Evolutionary conservation across 2,329 filamentous ascomycete species (phyloP).

Genomic region (Pseudogymnoascus sp.): DNA sequence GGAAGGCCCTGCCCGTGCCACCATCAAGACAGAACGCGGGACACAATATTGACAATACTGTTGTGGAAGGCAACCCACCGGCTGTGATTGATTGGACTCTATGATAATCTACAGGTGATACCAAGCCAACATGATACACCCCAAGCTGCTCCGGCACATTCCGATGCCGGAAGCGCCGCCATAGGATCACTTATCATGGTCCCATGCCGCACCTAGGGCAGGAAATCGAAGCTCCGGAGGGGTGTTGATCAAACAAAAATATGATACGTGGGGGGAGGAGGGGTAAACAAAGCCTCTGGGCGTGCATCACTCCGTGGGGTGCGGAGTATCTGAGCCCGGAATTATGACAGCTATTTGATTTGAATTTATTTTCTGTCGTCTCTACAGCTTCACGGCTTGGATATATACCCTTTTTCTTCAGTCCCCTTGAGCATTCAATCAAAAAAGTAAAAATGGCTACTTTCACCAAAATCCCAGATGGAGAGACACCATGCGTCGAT

Average conservation of each 20-base stretch:
- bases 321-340: background rate
- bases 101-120: background rate
- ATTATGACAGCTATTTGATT: background rate
- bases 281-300: background rate
- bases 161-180: background rate
- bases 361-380: background rate
- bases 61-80: background rate
- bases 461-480: conserved; percentile 58
- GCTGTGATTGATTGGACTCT: background rate
- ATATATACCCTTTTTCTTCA: background rate
- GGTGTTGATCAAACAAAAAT: background rate
- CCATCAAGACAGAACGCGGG: background rate
- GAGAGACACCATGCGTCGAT: conserved; percentile 54
- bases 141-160: background rate
- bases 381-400: background rate
- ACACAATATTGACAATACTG: background rate
- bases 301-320: background rate
- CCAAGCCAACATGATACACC: background rate
- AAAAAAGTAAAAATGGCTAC: conserved; percentile 50
- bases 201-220: background rate
- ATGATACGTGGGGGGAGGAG: background rate
- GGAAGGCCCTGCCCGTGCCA: background rate
- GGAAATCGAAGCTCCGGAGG: background rate
- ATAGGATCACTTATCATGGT: background rate
- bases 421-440: background rate